Evolutionary conservation across 208 protist genomes (phyloP).

Genomic region (Wallacemonas sp.): DNA sequence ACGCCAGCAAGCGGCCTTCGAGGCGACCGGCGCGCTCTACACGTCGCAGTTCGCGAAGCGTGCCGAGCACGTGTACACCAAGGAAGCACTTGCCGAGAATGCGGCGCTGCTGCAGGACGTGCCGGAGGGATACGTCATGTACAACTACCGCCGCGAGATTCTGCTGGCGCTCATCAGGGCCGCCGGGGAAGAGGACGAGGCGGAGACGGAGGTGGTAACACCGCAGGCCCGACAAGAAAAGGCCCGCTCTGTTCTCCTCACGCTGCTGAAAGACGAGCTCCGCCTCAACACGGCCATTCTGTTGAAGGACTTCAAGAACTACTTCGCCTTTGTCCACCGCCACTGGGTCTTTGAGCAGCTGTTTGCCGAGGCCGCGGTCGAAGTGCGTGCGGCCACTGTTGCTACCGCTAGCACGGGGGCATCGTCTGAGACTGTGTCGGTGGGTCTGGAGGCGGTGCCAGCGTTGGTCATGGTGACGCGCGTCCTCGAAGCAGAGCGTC

Average conservation of each 20-base stretch:
- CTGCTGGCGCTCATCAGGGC: constrained; percentile 15
- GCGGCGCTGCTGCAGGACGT: constrained; percentile 52
- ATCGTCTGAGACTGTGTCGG: too few species aligned
- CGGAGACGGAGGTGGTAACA: too few species aligned
- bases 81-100: constrained; percentile 34
- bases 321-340: constrained; percentile 86
- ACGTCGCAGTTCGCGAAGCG: constrained; percentile 30
- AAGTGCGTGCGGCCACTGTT: constrained; percentile 13
- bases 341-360: constrained; percentile 78
- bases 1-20: constrained; percentile 32
- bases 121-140: constrained; percentile 84
- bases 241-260: constrained; percentile 15
- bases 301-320: constrained; percentile 78
- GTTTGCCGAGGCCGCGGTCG: constrained; percentile 26
- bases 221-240: too few species aligned
- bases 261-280: constrained; percentile 57
- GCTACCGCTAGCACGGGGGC: too few species aligned
- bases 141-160: constrained; percentile 70
- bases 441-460: too few species aligned
- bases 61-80: constrained; percentile 23
- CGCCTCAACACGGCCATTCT: constrained; percentile 65
- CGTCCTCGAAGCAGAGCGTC: constrained; percentile 58
- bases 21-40: constrained; percentile 48
- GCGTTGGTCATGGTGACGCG: constrained; percentile 18
- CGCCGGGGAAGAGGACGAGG: background rate